Conservation (phyloP, 805 yeast species). For the Candida ascalaphidarum region DNA sequence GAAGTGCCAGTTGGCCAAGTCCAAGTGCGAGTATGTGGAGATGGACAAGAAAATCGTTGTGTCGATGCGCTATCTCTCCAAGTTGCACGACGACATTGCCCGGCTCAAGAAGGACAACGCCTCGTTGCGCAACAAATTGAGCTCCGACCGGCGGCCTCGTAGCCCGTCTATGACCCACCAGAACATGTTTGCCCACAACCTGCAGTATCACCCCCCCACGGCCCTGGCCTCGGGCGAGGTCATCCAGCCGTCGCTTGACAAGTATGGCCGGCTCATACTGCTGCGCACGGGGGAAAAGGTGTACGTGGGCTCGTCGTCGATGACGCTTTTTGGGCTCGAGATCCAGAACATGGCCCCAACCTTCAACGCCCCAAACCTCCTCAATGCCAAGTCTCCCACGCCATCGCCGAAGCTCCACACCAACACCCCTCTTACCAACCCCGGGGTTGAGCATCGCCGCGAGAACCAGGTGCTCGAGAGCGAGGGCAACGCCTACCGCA, state of each 20-base stretch:
- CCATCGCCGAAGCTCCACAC: background rate
- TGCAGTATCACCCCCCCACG: too few relatives aligned
- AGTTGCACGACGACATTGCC: conserved; percentile 60
- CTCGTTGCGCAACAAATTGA: conserved; percentile 37
- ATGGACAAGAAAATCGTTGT: conserved; percentile 68
- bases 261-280: conserved; percentile 62
- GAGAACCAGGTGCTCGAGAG: conserved; percentile 58
- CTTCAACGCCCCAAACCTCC: conserved; percentile 5
- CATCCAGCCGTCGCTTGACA: conserved; percentile 63
- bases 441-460: conserved; percentile 15
- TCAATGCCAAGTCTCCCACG: conserved; percentile 5
- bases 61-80: conserved; percentile 59
- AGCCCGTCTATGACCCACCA: background rate
- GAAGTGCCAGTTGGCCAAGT: conserved; percentile 47
- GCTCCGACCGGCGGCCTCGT: conserved; percentile 4
- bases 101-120: conserved; percentile 60
- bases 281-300: conserved; percentile 70
- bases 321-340: conserved; percentile 75
- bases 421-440: conserved; percentile 8
- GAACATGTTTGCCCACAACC: background rate
- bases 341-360: conserved; percentile 55
- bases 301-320: conserved; percentile 75
- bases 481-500: conserved; percentile 70
- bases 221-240: conserved; percentile 29
- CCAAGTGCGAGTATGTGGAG: conserved; percentile 62